Evolutionary conservation across 202 grass and related monocot genomes (phyloP).

Genomic region (Panicum hallii): DNA sequence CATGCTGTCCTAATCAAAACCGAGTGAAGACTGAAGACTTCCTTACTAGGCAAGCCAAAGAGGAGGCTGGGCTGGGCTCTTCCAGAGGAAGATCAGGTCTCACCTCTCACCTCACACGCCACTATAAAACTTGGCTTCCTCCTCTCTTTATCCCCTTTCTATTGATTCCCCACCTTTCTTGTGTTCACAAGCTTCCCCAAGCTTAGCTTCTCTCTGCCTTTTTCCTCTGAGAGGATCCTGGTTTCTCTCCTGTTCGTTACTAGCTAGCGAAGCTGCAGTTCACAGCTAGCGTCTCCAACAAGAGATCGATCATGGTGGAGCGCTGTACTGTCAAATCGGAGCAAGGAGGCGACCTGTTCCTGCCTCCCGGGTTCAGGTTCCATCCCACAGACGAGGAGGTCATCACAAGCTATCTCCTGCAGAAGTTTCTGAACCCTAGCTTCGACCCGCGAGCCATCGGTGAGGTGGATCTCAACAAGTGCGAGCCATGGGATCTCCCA

Average conservation of each 20-base stretch:
- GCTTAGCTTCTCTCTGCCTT: neutral
- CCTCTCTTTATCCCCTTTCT: constrained; percentile 15
- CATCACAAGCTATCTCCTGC: constrained; percentile 63
- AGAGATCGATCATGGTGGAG: constrained; percentile 30
- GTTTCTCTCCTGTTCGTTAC: neutral
- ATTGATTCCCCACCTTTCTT: constrained; percentile 40
- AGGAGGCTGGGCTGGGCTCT: neutral
- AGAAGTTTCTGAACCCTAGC: constrained; percentile 61
- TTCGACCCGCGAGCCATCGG: constrained; percentile 59
- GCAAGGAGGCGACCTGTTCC: constrained; percentile 42
- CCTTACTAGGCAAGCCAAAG: constrained; percentile 48
- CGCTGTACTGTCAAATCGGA: constrained; percentile 28
- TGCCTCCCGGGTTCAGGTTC: constrained; percentile 86
- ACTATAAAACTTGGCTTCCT: constrained; percentile 48
- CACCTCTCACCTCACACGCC: neutral
- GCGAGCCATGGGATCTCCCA: constrained; percentile 85
- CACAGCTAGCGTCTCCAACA: too few relatives aligned
- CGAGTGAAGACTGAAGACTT: constrained; percentile 45
- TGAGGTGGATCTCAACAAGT: constrained; percentile 81
- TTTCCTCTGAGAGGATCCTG: neutral
- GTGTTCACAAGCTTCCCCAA: constrained; percentile 28
- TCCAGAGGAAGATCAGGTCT: constrained; percentile 16
- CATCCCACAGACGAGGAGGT: constrained; percentile 69
- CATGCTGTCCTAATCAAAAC: constrained; percentile 32
- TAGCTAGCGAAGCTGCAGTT: neutral